phyloP scores from a whole-genome alignment of 495 filamentous ascomycete species.

The Letharia columbiana region DNA sequence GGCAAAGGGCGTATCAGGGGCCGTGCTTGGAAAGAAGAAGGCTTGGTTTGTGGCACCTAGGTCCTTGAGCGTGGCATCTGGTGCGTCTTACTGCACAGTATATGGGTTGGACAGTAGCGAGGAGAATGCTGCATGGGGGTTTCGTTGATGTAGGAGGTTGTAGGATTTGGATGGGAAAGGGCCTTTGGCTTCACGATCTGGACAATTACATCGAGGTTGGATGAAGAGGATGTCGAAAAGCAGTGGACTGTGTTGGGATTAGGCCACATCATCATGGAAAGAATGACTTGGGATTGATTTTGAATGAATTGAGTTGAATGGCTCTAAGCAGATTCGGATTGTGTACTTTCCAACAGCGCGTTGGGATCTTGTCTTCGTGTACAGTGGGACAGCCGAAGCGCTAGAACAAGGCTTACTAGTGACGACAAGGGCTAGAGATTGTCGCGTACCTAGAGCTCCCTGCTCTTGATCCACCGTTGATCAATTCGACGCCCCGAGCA shows the following conservation, averaged over 20 bases:
- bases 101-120: too few relatives aligned
- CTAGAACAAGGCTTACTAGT: not conserved
- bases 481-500: not conserved
- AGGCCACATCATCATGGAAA: not conserved
- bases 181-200: not conserved
- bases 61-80: too few relatives aligned
- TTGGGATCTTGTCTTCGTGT: not conserved
- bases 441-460: not conserved
- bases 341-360: not conserved
- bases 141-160: too few relatives aligned
- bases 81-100: too few relatives aligned
- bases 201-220: not conserved
- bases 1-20: too few relatives aligned
- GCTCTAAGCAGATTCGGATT: not conserved
- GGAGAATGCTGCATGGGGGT: too few relatives aligned
- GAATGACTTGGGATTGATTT: too few relatives aligned
- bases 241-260: not conserved
- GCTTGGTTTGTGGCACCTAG: too few relatives aligned
- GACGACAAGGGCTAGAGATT: not conserved
- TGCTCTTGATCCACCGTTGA: not conserved
- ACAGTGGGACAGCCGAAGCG: too few relatives aligned
- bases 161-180: not conserved
- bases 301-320: not conserved
- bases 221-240: not conserved
- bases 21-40: too few relatives aligned